phyloP scores from a whole-genome alignment of 495 filamentous ascomycete genomes.

The Chaetomium fimeti region DNA sequence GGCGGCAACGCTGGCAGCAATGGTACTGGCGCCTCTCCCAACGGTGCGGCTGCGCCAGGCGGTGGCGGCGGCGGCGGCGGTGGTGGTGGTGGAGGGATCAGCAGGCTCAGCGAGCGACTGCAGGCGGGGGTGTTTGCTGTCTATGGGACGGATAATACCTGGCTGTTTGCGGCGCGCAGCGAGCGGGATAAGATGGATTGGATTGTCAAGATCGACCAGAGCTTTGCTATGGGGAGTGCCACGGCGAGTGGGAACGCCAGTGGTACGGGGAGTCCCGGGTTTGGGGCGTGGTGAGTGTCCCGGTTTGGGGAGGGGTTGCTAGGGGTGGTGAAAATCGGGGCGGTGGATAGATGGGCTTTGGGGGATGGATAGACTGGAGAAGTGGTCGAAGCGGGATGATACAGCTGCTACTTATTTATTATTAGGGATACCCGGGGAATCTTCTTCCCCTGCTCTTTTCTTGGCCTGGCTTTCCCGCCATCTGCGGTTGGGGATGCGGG shows the following conservation, averaged over 20 bases:
- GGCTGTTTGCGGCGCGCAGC: constrained; percentile 83
- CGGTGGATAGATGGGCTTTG: not conserved
- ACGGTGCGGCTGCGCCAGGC: not conserved
- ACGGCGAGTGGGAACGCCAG: constrained; percentile 17
- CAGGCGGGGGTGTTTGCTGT: constrained; percentile 82
- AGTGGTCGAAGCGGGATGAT: not conserved
- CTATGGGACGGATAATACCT: constrained; percentile 89
- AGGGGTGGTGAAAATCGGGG: not conserved
- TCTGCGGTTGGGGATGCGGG: too few species aligned
- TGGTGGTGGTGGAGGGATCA: constrained; percentile 32
- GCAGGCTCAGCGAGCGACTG: constrained; percentile 52
- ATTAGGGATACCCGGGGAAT: constrained; percentile 22
- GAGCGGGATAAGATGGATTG: constrained; percentile 92
- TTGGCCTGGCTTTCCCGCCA: not conserved
- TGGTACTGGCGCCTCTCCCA: not conserved
- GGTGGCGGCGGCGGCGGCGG: not conserved
- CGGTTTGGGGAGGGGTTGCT: not conserved
- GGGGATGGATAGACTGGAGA: constrained; percentile 1
- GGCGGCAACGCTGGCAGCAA: not conserved
- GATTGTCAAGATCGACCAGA: constrained; percentile 77
- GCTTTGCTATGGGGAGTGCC: constrained; percentile 33
- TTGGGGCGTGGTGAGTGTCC: not conserved
- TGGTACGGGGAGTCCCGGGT: constrained; percentile 23
- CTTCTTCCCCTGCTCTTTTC: constrained; percentile 4
- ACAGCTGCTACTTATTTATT: constrained; percentile 1